Evolutionary conservation across 2,329 filamentous ascomycete genomes (phyloP).

Genomic region (Ophiostoma himal-ulmi): DNA sequence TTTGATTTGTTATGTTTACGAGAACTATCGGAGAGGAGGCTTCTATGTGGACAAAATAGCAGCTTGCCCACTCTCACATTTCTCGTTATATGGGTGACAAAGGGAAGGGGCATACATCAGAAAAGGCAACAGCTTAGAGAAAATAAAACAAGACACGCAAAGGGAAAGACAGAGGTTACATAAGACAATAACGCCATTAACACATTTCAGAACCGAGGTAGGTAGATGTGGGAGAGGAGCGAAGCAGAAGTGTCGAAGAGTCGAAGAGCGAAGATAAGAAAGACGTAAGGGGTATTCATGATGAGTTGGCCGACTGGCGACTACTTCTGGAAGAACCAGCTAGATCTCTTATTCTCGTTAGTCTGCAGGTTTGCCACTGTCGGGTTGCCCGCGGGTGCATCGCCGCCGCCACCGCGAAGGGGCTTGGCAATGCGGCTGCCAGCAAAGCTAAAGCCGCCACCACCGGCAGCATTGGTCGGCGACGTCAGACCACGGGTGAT

Average conservation of each 20-base stretch:
- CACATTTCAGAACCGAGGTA: conserved; percentile 7
- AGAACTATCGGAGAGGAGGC: conserved; percentile 6
- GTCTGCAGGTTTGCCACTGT: conserved; percentile 54
- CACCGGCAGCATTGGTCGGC: conserved; percentile 38
- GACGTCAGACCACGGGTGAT: conserved; percentile 75
- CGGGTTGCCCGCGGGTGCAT: conserved; percentile 43
- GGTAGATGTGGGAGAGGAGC: not conserved
- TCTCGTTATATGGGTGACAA: conserved; percentile 21
- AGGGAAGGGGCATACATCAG: conserved; percentile 9
- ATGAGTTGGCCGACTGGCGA: not conserved
- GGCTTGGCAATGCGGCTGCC: conserved; percentile 66
- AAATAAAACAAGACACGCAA: not conserved
- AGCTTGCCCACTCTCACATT: conserved; percentile 9
- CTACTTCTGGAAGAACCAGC: conserved; percentile 34
- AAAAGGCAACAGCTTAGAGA: not conserved
- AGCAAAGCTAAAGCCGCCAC: conserved; percentile 65
- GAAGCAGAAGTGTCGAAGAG: not conserved
- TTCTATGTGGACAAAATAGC: conserved; percentile 18
- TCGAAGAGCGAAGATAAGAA: not conserved
- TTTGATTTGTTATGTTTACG: conserved; percentile 2
- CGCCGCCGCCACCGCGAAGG: conserved; percentile 55
- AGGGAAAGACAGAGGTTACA: not conserved
- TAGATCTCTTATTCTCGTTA: conserved; percentile 63
- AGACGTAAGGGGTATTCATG: not conserved
- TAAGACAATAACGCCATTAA: conserved; percentile 8